phyloP scores from a whole-genome alignment of 2,329 filamentous ascomycete genomes.

The Diaporthe eres region DNA sequence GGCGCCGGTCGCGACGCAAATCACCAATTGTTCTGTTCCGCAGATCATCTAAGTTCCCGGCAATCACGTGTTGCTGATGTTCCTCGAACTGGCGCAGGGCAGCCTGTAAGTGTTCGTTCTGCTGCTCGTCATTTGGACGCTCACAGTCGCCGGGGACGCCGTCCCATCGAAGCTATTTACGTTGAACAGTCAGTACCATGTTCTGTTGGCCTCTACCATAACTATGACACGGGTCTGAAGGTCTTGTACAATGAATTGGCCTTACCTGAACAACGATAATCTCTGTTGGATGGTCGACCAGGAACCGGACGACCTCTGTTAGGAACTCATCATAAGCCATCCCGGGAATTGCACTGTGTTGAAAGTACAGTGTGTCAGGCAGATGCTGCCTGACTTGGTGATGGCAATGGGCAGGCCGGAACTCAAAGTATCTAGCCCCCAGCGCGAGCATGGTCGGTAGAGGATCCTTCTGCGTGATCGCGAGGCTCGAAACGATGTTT shows the following conservation, averaged over 20 bases:
- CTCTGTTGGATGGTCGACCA: conserved; percentile 57
- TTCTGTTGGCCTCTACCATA: too few relatives aligned
- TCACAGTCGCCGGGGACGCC: conserved; percentile 62
- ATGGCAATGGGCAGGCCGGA: conserved; percentile 63
- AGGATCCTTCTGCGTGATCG: conserved; percentile 65
- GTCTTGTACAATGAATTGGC: neutral
- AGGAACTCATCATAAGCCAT: conserved; percentile 62
- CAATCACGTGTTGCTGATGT: conserved; percentile 44
- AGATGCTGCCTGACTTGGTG: conserved; percentile 55
- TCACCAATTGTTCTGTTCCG: conserved; percentile 50
- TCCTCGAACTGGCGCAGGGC: conserved; percentile 50
- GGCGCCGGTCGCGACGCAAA: conserved; percentile 53
- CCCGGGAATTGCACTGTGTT: conserved; percentile 64
- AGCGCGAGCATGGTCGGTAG: conserved; percentile 59
- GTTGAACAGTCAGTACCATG: conserved; percentile 11
- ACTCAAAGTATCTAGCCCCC: conserved; percentile 67
- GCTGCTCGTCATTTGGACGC: conserved; percentile 57
- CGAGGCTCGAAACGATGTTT: conserved; percentile 62
- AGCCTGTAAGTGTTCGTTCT: conserved; percentile 53
- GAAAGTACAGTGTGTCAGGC: conserved; percentile 63
- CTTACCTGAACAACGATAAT: conserved; percentile 64
- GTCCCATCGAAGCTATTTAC: conserved; percentile 54
- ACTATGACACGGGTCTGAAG: neutral
- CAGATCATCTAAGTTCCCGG: conserved; percentile 53
- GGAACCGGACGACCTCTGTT: conserved; percentile 56